A percentile compares a stretch with the other conserved stretches of the same genome.
These are phyloP conservation scores for Pseudogymnoascus sp. DNA, from an alignment of 2,329 filamentous ascomycete species.

Conservation along the genomic window DNA sequence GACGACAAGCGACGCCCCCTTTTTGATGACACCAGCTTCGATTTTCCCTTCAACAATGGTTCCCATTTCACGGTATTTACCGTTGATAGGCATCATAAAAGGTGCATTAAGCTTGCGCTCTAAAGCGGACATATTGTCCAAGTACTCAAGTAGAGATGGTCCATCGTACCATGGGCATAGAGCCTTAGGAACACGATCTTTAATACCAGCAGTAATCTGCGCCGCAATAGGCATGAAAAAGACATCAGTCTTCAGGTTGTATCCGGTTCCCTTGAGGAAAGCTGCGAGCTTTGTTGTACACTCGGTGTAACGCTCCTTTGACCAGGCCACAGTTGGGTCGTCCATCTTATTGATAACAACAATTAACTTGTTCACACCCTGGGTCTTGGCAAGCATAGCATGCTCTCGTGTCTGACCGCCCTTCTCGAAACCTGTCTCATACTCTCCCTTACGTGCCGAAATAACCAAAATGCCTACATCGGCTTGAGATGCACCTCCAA, in stretches of 20 bases:
- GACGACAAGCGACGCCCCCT: conserved; percentile 76
- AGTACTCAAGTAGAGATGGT: conserved; percentile 85
- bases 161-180: conserved; percentile 77
- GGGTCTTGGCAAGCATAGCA: conserved; percentile 94
- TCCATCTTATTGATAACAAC: conserved; percentile 99
- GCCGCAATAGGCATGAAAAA: conserved; percentile 95
- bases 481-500: conserved; percentile 86
- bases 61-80: conserved; percentile 95
- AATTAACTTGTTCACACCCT: conserved; percentile 93
- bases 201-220: conserved; percentile 78
- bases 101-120: conserved; percentile 95
- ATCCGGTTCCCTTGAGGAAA: conserved; percentile 87
- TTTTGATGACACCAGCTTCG: conserved; percentile 88
- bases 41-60: conserved; percentile 98
- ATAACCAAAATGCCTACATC: conserved; percentile 95
- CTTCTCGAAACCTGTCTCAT: conserved; percentile 96
- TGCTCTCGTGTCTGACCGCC: conserved; percentile 96
- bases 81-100: conserved; percentile 97
- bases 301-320: conserved; percentile 83
- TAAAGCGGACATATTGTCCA: conserved; percentile 86
- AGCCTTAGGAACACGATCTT: conserved; percentile 72
- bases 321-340: conserved; percentile 93
- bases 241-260: conserved; percentile 88
- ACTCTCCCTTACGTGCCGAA: conserved; percentile 93
- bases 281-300: conserved; percentile 79